Conservation (phyloP, 805 yeast genomes). For the Metschnikowia noctiluminum region DNA sequence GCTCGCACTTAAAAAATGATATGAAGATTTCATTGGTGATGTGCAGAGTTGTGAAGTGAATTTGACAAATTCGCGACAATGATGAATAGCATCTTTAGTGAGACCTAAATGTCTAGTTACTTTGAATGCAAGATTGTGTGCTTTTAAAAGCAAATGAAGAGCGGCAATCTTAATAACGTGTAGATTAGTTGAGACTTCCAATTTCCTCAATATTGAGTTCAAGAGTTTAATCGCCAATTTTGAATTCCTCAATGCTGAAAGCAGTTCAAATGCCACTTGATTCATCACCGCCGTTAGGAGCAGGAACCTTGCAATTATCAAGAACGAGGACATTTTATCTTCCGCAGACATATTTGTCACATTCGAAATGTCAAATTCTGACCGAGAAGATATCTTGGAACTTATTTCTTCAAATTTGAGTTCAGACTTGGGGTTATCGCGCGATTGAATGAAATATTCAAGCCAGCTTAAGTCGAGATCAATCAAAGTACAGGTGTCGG, state of each 20-base stretch:
- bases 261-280: conserved; percentile 15
- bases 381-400: conserved; percentile 23
- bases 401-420: conserved; percentile 24
- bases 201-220: conserved; percentile 49
- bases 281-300: conserved; percentile 25
- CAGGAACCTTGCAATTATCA: conserved; percentile 36
- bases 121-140: conserved; percentile 40
- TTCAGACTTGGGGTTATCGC: conserved; percentile 19
- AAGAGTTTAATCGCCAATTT: conserved; percentile 51
- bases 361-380: conserved; percentile 26
- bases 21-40: conserved; percentile 16
- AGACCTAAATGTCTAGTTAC: conserved; percentile 49
- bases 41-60: conserved; percentile 29
- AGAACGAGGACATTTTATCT: conserved; percentile 25
- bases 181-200: conserved; percentile 18
- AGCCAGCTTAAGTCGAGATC: conserved; percentile 27
- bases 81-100: conserved; percentile 56
- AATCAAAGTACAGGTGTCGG: not conserved
- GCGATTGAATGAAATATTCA: conserved; percentile 21
- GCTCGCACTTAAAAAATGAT: conserved; percentile 15
- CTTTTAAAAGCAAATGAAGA: conserved; percentile 28
- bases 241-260: conserved; percentile 35
- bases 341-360: conserved; percentile 11
- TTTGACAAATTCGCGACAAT: conserved; percentile 46
- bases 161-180: conserved; percentile 36